phyloP scores from a whole-genome alignment of 495 filamentous ascomycete genomes.

The Lasiosphaeria miniovina region DNA sequence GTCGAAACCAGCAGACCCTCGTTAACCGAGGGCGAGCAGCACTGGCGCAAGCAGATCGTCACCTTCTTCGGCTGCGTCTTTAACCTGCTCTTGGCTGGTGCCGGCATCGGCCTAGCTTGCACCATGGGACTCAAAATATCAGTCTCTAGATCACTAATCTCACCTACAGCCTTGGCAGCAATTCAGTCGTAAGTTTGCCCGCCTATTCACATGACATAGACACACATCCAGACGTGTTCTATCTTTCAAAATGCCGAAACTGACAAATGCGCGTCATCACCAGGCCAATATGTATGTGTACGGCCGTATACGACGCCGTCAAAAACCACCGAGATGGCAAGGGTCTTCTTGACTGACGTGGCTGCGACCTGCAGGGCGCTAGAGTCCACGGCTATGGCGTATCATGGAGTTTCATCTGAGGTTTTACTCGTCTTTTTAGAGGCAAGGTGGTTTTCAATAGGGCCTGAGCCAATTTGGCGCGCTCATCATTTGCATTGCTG shows the following conservation, averaged over 20 bases:
- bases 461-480: no score
- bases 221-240: not conserved
- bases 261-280: not conserved
- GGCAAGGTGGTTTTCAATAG: no score
- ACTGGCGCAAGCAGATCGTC: conserved; percentile 29
- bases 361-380: not conserved
- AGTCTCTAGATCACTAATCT: conserved; percentile 22
- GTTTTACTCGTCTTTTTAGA: no score
- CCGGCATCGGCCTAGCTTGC: conserved; percentile 22
- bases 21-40: conserved; percentile 31
- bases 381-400: not conserved
- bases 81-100: conserved; percentile 27
- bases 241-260: conserved; percentile 10
- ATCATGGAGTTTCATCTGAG: not conserved
- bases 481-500: no score
- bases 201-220: not conserved
- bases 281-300: conserved; percentile 23
- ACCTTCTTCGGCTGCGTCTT: conserved; percentile 27
- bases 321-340: conserved; percentile 30
- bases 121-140: conserved; percentile 19
- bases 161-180: conserved; percentile 21
- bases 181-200: conserved; percentile 24
- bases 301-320: conserved; percentile 25
- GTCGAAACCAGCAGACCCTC: conserved; percentile 20
- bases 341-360: conserved; percentile 26